phyloP scores from a whole-genome alignment of 176 grass and related monocot genomes.

The Cocos nucifera region DNA sequence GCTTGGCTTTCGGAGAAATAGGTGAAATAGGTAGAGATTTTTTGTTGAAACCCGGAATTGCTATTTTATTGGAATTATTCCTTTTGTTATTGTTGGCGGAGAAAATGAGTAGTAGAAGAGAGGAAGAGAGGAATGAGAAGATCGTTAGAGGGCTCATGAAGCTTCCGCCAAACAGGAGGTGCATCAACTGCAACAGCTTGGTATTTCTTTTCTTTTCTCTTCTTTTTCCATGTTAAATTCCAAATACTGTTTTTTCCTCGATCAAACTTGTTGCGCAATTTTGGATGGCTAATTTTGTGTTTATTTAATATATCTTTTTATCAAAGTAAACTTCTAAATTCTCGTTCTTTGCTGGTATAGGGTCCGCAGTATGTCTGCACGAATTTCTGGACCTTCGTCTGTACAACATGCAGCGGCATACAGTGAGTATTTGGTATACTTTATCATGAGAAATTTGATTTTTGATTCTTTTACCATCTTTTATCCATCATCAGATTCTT shows the following conservation, averaged over 20 bases:
- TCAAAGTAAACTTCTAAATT: no score
- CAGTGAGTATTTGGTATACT: slow-evolving; percentile 48
- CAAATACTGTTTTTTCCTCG: no score
- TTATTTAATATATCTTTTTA: no score
- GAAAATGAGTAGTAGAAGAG: slow-evolving; percentile 78
- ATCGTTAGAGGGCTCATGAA: slow-evolving; percentile 98
- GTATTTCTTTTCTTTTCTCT: slow-evolving; percentile 26
- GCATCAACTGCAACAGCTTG: slow-evolving; percentile 90
- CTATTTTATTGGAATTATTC: not conserved
- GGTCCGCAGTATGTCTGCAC: slow-evolving; percentile 92
- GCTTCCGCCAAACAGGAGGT: slow-evolving; percentile 91
- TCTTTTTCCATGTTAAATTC: no score
- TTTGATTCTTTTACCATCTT: no score
- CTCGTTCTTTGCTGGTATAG: slow-evolving; percentile 23
- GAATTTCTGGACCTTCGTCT: slow-evolving; percentile 94
- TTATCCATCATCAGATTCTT: no score
- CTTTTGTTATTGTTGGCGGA: not conserved
- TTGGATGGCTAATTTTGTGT: no score
- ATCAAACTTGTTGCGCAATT: no score
- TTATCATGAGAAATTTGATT: no score
- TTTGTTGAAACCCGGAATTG: no score
- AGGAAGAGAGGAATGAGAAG: slow-evolving; percentile 96
- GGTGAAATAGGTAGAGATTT: no score
- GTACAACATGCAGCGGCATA: slow-evolving; percentile 78
- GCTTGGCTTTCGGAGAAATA: no score